A percentile compares a stretch with the other conserved stretches of the same genome.
Evolutionary conservation across 1,284 basidiomycete genomes (phyloP).

Genomic region (Amylostereum chailletii): DNA sequence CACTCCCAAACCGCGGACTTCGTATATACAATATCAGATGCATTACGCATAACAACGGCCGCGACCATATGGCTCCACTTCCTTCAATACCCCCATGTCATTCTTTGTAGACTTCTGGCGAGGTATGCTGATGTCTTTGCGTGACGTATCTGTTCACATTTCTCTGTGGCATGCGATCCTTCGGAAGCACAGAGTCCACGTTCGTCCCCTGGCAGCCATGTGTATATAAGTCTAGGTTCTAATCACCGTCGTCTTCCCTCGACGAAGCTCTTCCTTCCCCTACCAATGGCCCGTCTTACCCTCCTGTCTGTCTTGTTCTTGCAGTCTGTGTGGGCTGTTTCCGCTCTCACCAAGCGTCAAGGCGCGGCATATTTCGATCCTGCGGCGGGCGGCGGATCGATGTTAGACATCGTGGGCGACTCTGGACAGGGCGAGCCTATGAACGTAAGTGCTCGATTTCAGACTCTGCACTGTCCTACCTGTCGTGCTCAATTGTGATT

Average conservation of each 20-base stretch:
- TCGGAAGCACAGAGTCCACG: not conserved
- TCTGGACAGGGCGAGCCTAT: conserved; percentile 55
- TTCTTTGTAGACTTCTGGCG: too few species aligned
- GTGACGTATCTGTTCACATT: too few species aligned
- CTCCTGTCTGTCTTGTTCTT: conserved; percentile 5
- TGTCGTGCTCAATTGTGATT: conserved; percentile 22
- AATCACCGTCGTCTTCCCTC: not conserved
- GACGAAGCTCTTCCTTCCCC: not conserved
- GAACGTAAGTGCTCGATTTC: conserved; percentile 33
- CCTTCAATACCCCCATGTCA: too few species aligned
- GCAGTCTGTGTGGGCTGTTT: not conserved
- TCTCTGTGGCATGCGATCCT: not conserved
- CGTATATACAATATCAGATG: too few species aligned
- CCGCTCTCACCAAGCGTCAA: conserved; percentile 7
- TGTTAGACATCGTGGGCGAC: conserved; percentile 37
- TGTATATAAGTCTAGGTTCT: too few species aligned
- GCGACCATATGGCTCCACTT: too few species aligned
- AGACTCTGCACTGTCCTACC: conserved; percentile 20
- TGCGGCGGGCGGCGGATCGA: conserved; percentile 36
- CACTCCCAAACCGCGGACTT: too few species aligned
- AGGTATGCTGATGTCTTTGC: too few species aligned
- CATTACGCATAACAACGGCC: too few species aligned
- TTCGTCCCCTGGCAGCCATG: too few species aligned
- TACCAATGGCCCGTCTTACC: conserved; percentile 10
- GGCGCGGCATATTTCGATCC: conserved; percentile 37